Evolutionary conservation across 495 filamentous ascomycete genomes (phyloP).

Genomic region (Tirmania nivea): DNA sequence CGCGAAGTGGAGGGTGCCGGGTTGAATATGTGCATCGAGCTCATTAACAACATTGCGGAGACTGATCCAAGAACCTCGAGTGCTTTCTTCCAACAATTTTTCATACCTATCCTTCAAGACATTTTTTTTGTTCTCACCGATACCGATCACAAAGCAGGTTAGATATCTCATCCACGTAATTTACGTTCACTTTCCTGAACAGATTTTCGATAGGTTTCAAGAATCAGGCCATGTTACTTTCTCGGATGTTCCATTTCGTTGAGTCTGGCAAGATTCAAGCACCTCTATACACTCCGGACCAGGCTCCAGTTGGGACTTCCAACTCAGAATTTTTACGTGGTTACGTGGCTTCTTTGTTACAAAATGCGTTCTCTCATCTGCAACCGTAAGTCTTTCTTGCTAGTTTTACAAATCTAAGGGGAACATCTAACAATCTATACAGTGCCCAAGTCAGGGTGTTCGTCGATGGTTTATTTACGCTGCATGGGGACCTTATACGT

Average conservation of each 20-base stretch:
- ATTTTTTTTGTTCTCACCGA: conserved; percentile 97
- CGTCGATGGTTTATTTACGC: conserved; percentile 62
- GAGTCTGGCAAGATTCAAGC: conserved; percentile 64
- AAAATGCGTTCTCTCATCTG: conserved; percentile 81
- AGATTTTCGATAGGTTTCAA: conserved; percentile 49
- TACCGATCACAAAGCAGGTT: conserved; percentile 87
- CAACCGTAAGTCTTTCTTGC: conserved; percentile 45
- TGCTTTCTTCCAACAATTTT: conserved; percentile 95
- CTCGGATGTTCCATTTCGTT: conserved; percentile 89
- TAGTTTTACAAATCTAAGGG: not conserved
- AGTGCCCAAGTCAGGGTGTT: conserved; percentile 76
- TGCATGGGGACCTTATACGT: conserved; percentile 58
- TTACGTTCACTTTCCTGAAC: not conserved
- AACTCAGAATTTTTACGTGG: conserved; percentile 78
- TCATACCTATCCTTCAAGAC: conserved; percentile 82
- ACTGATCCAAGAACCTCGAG: conserved; percentile 67
- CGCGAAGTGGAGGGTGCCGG: conserved; percentile 92
- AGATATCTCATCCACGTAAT: conserved; percentile 3
- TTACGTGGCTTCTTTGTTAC: conserved; percentile 67
- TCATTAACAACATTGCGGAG: conserved; percentile 93
- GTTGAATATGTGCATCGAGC: conserved; percentile 95
- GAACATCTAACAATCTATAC: conserved; percentile 19
- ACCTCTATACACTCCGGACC: conserved; percentile 63
- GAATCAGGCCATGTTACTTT: conserved; percentile 76
- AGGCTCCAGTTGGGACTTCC: conserved; percentile 55